These are phyloP conservation scores for Phytopythium ostracodes DNA, from an alignment of 352 stramenopile species.

Conservation along the genomic window DNA sequence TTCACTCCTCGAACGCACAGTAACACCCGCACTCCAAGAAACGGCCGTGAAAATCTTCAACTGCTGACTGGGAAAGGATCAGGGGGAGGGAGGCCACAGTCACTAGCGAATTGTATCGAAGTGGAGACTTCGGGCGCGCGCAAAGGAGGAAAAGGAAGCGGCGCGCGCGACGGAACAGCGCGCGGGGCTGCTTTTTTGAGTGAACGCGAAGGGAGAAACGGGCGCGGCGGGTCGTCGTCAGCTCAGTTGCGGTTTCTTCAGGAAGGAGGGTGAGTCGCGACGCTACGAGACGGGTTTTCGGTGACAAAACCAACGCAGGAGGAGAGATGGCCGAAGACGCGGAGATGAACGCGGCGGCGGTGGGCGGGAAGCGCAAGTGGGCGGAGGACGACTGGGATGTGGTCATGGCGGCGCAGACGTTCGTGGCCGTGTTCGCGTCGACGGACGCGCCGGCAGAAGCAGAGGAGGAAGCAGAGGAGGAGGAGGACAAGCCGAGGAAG, in stretches of 20 bases:
- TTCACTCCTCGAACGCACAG: constrained; percentile 7
- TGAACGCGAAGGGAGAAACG: not conserved
- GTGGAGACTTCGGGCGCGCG: not conserved
- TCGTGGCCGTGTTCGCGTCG: constrained; percentile 54
- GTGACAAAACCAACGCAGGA: not conserved
- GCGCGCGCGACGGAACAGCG: not conserved
- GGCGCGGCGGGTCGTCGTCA: not conserved
- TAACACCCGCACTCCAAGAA: too few species aligned
- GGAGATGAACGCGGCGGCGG: not conserved
- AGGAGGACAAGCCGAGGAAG: constrained; percentile 7
- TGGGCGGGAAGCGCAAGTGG: constrained; percentile 56
- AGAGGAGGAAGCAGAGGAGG: constrained; percentile 8
- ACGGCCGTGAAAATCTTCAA: not conserved
- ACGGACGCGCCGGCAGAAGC: constrained; percentile 13
- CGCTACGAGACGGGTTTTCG: not conserved
- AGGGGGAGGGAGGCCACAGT: not conserved
- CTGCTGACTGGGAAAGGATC: too few species aligned
- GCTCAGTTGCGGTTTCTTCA: constrained; percentile 1
- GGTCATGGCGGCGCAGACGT: constrained; percentile 54
- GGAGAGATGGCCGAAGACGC: not conserved
- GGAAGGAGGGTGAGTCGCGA: not conserved
- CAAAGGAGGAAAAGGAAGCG: too few species aligned
- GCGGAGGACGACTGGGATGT: constrained; percentile 66
- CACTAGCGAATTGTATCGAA: not conserved
- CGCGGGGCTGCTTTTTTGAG: too few species aligned